These are phyloP conservation scores for Zygoascus meyerae DNA, from an alignment of 1,139 yeast genomes.

Conservation along the genomic window DNA sequence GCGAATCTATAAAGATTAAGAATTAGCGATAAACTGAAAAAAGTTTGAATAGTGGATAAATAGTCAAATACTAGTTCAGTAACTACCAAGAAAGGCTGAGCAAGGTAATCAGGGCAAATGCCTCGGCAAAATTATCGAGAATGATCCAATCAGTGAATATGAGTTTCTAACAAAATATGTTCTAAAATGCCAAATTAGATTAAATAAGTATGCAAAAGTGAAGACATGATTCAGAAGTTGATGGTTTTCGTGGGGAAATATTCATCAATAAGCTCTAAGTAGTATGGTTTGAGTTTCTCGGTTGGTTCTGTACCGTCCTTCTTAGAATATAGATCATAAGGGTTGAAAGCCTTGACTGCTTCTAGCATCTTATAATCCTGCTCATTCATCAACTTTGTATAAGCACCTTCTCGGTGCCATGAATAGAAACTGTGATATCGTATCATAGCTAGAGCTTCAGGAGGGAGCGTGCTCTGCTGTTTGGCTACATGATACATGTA, in stretches of 20 bases:
- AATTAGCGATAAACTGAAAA: no score
- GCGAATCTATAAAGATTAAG: no score
- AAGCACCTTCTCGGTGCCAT: slow-evolving; percentile 69
- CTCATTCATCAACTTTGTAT: slow-evolving; percentile 57
- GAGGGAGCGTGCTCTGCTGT: slow-evolving; percentile 55
- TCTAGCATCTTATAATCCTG: slow-evolving; percentile 56
- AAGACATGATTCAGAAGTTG: no score
- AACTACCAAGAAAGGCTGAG: no score
- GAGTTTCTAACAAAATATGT: background rate
- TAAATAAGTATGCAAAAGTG: no score
- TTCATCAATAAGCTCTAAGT: slow-evolving; percentile 59
- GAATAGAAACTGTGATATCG: slow-evolving; percentile 72
- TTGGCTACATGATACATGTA: slow-evolving; percentile 71
- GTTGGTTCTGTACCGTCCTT: slow-evolving; percentile 44
- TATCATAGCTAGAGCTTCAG: slow-evolving; percentile 67
- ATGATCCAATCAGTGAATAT: background rate
- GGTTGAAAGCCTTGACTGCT: slow-evolving; percentile 62
- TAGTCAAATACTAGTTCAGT: no score
- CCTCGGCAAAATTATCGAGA: background rate
- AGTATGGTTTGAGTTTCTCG: slow-evolving; percentile 51
- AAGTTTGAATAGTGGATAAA: no score
- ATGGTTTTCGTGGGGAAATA: slow-evolving; percentile 48
- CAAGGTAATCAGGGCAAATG: no score
- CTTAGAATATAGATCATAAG: slow-evolving; percentile 64
- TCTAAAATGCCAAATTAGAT: no score